Percentiles rank a stretch among this genome's conserved stretches.
Conservation (phyloP, 495 filamentous ascomycete genomes). For the Neurospora sp. region DNA sequence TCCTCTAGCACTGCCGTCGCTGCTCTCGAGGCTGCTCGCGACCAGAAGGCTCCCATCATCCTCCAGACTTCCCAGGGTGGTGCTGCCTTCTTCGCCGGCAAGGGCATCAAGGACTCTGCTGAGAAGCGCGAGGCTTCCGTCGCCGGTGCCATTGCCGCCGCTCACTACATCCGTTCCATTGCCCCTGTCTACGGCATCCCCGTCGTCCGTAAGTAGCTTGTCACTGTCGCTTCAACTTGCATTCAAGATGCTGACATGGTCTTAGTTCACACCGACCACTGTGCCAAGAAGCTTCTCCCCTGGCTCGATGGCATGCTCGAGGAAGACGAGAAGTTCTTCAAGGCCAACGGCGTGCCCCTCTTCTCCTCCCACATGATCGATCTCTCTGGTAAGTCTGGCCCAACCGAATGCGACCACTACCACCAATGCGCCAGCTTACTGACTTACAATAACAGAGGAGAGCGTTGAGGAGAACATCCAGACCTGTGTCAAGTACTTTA, state of each 20-base stretch:
- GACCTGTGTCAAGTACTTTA: constrained; percentile 81
- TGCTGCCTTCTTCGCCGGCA: constrained; percentile 88
- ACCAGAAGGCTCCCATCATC: constrained; percentile 78
- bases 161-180: constrained; percentile 86
- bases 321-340: constrained; percentile 86
- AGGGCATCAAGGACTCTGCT: constrained; percentile 71
- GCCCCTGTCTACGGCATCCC: constrained; percentile 84
- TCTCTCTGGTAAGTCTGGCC: constrained; percentile 30
- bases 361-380: constrained; percentile 99
- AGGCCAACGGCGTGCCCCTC: constrained; percentile 81
- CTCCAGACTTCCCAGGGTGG: constrained; percentile 90
- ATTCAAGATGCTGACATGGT: background rate
- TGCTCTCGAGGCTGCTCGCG: constrained; percentile 84
- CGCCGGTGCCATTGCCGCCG: constrained; percentile 74
- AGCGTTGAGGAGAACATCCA: constrained; percentile 77
- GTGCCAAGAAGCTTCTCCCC: constrained; percentile 78
- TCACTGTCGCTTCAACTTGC: background rate
- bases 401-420: background rate
- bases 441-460: constrained; percentile 55
- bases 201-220: constrained; percentile 70
- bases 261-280: constrained; percentile 52
- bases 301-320: constrained; percentile 97
- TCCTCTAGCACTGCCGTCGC: constrained; percentile 84
- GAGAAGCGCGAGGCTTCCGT: constrained; percentile 77
- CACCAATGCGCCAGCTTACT: background rate